Conservation (phyloP, 1,284 basidiomycete species). For the Leccinum griseonigrum region DNA sequence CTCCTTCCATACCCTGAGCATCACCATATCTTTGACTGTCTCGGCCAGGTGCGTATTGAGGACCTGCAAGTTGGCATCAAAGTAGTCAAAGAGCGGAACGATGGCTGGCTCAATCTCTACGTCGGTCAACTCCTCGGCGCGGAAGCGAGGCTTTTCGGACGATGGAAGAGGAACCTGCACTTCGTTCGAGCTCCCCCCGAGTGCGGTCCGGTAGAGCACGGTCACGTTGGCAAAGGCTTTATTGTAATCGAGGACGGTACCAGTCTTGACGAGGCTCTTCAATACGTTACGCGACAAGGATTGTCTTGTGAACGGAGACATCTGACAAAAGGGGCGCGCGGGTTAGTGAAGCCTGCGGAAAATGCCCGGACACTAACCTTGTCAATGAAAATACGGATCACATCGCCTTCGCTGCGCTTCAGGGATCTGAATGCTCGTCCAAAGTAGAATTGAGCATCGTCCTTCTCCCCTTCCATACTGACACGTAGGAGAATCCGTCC, state of each 20-base stretch:
- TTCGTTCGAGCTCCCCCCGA: slow-evolving; percentile 63
- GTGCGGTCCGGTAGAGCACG: slow-evolving; percentile 74
- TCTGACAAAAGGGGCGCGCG: slow-evolving; percentile 47
- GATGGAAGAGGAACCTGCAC: slow-evolving; percentile 76
- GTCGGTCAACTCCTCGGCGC: slow-evolving; percentile 80
- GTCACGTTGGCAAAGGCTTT: slow-evolving; percentile 79
- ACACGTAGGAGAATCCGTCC: slow-evolving; percentile 87
- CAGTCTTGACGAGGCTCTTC: slow-evolving; percentile 72
- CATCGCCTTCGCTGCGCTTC: slow-evolving; percentile 93
- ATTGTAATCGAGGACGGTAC: slow-evolving; percentile 76
- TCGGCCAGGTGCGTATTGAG: slow-evolving; percentile 87
- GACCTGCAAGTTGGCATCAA: slow-evolving; percentile 91
- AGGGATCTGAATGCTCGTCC: slow-evolving; percentile 93
- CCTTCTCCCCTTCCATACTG: slow-evolving; percentile 98
- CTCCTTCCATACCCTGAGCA: slow-evolving; percentile 97
- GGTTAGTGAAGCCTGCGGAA: neutral
- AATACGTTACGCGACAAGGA: slow-evolving; percentile 80
- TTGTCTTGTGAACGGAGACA: slow-evolving; percentile 92
- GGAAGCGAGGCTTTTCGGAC: slow-evolving; percentile 65
- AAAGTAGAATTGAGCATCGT: slow-evolving; percentile 98
- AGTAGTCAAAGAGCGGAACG: slow-evolving; percentile 91
- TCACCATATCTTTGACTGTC: slow-evolving; percentile 88
- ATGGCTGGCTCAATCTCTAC: slow-evolving; percentile 96
- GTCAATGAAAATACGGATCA: slow-evolving; percentile 96
- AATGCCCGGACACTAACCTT: slow-evolving; percentile 57